phyloP scores from a whole-genome alignment of 352 stramenopile genomes.

The Pythium periplocum region DNA sequence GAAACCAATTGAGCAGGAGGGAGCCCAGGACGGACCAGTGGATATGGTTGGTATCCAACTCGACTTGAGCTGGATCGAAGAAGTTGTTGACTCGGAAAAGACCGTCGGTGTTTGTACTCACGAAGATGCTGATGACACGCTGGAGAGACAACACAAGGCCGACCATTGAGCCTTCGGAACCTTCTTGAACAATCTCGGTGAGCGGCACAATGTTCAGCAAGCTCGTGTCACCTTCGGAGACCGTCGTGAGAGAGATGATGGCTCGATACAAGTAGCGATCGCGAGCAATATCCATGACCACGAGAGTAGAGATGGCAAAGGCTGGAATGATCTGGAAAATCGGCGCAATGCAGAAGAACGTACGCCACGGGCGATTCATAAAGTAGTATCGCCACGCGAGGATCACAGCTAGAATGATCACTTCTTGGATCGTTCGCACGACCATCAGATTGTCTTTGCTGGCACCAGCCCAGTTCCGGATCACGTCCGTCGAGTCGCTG shows the following conservation, averaged over 20 bases:
- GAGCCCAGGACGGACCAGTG: conserved; percentile 44
- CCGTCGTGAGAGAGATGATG: conserved; percentile 38
- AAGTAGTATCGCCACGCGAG: conserved; percentile 49
- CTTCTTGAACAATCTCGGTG: conserved; percentile 63
- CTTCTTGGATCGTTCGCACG: conserved; percentile 35
- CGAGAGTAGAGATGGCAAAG: conserved; percentile 38
- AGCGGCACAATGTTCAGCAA: conserved; percentile 53
- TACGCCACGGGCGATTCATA: conserved; percentile 48
- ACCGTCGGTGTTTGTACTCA: conserved; percentile 41
- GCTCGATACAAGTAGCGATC: conserved; percentile 56
- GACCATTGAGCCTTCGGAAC: conserved; percentile 51
- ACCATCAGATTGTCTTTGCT: conserved; percentile 41
- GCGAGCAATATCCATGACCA: conserved; percentile 34
- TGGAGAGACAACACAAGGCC: conserved; percentile 54
- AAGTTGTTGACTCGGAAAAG: conserved; percentile 46
- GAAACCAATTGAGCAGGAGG: conserved; percentile 42
- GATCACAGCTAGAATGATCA: conserved; percentile 52
- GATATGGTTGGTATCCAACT: conserved; percentile 23
- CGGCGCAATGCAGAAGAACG: conserved; percentile 49
- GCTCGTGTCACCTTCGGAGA: conserved; percentile 45
- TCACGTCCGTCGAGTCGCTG: conserved; percentile 30
- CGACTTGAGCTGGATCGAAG: conserved; percentile 28
- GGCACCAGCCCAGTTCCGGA: conserved; percentile 35
- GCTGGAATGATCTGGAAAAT: conserved; percentile 43
- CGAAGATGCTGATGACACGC: conserved; percentile 49